A percentile compares a stretch with the other conserved stretches of the same genome.
phyloP scores from a whole-genome alignment of 1,139 yeast species.

The Sugiyamaella pinicola region DNA sequence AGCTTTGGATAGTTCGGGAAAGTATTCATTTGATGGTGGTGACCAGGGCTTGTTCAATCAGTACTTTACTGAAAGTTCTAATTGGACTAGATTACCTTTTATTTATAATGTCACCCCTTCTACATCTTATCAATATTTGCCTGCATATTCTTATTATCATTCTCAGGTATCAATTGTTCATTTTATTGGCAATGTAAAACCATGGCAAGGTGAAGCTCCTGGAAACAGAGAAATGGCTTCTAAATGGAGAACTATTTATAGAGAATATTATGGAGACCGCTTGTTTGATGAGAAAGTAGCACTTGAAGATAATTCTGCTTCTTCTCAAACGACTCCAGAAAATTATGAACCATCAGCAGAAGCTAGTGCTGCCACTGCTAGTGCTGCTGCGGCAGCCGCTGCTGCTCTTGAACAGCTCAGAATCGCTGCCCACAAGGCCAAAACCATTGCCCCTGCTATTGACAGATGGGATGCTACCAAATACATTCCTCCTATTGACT shows the following conservation, averaged over 20 bases:
- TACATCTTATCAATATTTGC: constrained; percentile 75
- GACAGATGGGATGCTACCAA: constrained; percentile 49
- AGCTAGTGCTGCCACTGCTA: not conserved
- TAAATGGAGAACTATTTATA: constrained; percentile 24
- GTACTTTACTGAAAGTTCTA: constrained; percentile 53
- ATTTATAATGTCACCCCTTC: constrained; percentile 84
- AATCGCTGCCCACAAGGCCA: constrained; percentile 3
- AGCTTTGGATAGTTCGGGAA: constrained; percentile 40
- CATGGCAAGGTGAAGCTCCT: constrained; percentile 59
- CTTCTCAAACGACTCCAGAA: not conserved
- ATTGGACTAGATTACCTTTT: constrained; percentile 77
- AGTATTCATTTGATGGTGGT: constrained; percentile 83
- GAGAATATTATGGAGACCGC: constrained; percentile 17
- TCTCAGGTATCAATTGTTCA: constrained; percentile 65
- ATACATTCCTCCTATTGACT: constrained; percentile 46
- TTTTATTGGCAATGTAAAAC: constrained; percentile 79
- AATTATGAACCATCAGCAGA: constrained; percentile 2
- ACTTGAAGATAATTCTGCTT: not conserved
- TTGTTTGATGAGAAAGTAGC: not conserved
- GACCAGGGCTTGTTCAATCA: constrained; percentile 93
- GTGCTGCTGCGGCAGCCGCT: constrained; percentile 12
- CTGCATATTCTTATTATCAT: constrained; percentile 69
- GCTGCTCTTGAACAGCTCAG: constrained; percentile 15
- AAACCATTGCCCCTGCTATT: constrained; percentile 35
- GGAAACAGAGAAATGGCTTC: constrained; percentile 22